Evolutionary conservation across 2,329 filamentous ascomycete species (phyloP), one percentile per base, ranked within the genome.

Genomic region (Sporothrix humicola): DNA sequence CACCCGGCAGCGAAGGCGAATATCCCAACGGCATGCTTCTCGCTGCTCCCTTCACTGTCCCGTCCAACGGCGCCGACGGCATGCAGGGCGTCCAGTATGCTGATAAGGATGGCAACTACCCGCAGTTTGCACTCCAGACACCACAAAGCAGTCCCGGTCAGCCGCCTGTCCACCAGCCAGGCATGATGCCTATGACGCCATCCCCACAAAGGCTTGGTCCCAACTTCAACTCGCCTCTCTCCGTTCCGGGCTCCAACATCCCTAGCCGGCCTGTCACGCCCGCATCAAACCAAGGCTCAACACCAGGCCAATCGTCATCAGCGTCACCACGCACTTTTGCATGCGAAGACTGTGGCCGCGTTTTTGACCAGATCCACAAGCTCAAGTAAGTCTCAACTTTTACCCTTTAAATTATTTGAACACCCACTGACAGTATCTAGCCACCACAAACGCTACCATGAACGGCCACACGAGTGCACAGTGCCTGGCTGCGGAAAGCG

Each of bases 401-500:
- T 54, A 6, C 42, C 6, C 1, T 26, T 52, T 9, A 12, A 17
- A 9, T 10, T 2, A 31, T 17, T 31, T 13, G 13, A 20, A 3
- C 44, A 10, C 23, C 13, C n/a, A 13, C 61, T 72, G 69, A 72
- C 31, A 70, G 66, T 26, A 15, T 23, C 13, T 42, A 88, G 86
- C 76, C 88, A 90, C 73, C 88, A 90, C 77, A 87, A 87, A 76
- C 84, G 88, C 20, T 90, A 90, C 63, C 88, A 90, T 78, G 87
- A 89, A 71, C 87, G 87, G 73, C 83, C 83, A 2, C 87, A 88
- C 73, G 81, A 80, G 63, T 85, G 84, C 74, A 73, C 79, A 0
- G 81, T 82, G 54, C 78, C 82, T 0, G 82, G 81, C 26, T 90
- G 88, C 76, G 85, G 83, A 71, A 88, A 87, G 78, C 84, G 84